Conservation (phyloP, 2,329 filamentous ascomycete species). For the Grosmannia clavigera region DNA sequence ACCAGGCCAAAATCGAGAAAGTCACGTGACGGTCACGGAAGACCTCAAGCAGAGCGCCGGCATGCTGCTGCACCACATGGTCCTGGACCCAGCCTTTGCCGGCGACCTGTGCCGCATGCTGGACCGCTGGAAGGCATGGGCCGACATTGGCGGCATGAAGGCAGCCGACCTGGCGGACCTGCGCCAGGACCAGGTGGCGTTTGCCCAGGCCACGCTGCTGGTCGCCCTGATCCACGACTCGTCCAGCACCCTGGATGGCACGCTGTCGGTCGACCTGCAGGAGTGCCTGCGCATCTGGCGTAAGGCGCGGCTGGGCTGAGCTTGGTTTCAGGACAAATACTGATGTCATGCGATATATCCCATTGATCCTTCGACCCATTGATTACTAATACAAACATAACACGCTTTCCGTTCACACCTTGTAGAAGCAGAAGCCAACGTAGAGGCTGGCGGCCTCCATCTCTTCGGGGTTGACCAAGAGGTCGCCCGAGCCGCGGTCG, state of each 20-base stretch:
- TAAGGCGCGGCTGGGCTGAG: slow-evolving; percentile 33
- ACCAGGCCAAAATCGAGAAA: background rate
- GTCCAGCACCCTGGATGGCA: slow-evolving; percentile 31
- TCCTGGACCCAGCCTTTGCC: slow-evolving; percentile 33
- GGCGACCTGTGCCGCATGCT: slow-evolving; percentile 29
- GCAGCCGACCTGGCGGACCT: slow-evolving; percentile 28
- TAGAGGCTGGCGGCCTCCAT: slow-evolving; percentile 90
- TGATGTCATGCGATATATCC: background rate
- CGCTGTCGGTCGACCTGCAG: slow-evolving; percentile 38
- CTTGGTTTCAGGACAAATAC: too few relatives aligned
- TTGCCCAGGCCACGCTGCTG: slow-evolving; percentile 35
- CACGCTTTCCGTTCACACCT: slow-evolving; percentile 43
- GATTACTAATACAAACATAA: background rate
- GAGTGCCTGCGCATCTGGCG: slow-evolving; percentile 43
- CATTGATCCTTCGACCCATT: background rate
- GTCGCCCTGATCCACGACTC: slow-evolving; percentile 35
- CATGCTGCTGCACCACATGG: slow-evolving; percentile 37
- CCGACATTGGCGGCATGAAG: slow-evolving; percentile 41
- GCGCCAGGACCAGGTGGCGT: slow-evolving; percentile 25
- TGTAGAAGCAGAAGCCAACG: slow-evolving; percentile 93
- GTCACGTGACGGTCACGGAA: background rate
- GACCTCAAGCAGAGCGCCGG: slow-evolving; percentile 30
- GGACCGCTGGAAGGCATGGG: slow-evolving; percentile 41
- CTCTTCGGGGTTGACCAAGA: slow-evolving; percentile 73
- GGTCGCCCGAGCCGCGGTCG: slow-evolving; percentile 49